These are phyloP conservation scores for Tephrocybe sp. DNA, from an alignment of 768 basidiomycete species.

Conservation along the genomic window DNA sequence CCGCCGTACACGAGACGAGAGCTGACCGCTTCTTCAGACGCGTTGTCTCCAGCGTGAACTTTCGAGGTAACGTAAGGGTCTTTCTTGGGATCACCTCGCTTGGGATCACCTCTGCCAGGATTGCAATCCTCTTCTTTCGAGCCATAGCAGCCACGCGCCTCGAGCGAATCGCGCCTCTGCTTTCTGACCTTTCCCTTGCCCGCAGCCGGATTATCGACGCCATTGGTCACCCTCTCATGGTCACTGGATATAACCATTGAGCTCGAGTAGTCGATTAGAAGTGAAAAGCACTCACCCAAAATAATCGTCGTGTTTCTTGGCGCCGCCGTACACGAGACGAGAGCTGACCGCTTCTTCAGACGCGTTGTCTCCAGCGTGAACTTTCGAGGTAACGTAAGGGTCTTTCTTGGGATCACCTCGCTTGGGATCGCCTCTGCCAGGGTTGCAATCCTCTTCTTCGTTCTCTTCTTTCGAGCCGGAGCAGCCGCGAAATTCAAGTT, in stretches of 20 bases:
- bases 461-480: too few species aligned
- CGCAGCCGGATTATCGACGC: constrained; percentile 3
- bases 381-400: too few species aligned
- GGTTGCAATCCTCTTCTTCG: too few species aligned
- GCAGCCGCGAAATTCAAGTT: too few species aligned
- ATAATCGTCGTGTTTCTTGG: constrained; percentile 1
- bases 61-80: too few species aligned
- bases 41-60: constrained; percentile 1
- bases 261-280: too few species aligned
- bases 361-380: constrained; percentile 1
- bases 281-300: background rate
- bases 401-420: too few species aligned
- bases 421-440: too few species aligned
- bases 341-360: constrained; percentile 1
- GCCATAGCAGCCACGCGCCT: background rate
- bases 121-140: background rate
- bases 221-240: background rate
- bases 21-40: background rate
- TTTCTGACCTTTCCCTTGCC: constrained; percentile 2
- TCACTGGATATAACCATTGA: background rate
- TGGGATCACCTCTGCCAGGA: too few species aligned
- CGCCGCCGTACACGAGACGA: background rate
- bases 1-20: too few species aligned
- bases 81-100: too few species aligned
- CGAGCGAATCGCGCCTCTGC: background rate